Evolutionary conservation across 371 early-diverging fungal species (phyloP), one percentile per base, ranked within the genome.

Genomic region (Actinomortierella ambigua): DNA sequence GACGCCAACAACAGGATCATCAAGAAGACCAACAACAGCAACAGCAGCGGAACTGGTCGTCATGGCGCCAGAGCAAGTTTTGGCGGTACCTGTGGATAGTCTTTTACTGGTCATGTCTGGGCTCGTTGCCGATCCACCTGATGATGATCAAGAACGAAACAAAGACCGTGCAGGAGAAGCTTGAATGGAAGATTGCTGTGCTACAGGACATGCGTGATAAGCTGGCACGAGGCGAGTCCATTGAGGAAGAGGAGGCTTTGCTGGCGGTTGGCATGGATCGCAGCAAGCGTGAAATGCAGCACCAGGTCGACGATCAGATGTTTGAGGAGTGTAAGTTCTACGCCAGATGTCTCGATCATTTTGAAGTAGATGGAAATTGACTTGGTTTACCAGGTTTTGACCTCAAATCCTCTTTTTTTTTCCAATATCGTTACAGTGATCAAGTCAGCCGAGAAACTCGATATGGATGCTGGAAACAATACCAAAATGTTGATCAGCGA

Each of bases 121-220:
- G 71, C 2, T 71, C 71, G 15, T 22, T 71, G 18, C 71, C 71
- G 1, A 62, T 65, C 13, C 71, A 71, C 14, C 13, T 71, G 40
- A 44, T 71, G 46, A 17, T 71, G 57, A 51, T 58, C 20, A 71
- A 65, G 57, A 52, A 62, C 24, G 71, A 71, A 34, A 50, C 59
- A 17, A 71, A 65, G 56, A 66, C 65, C 2, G 9, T 55, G 0
- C 61, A 59, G 42, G 62, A 61, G 46, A 58, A 50, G 29, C 71
- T 65, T 14, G 71, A 71, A 43, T 71, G 65, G 71, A 71, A 65
- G 53, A 71, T 71, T 52, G 61, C 51, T 3, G 71, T 71, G 18
- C 48, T 71, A 40, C 58, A 61, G 22, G 71, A 71, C 29, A 71
- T 71, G 71, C 52, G 71, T 43, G 71, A 71, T 49, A 71, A 71